Evolutionary conservation across 257 asterid species (phyloP), one percentile per base, ranked within the genome.

Genomic region (Nicotiana tomentosiformis): DNA sequence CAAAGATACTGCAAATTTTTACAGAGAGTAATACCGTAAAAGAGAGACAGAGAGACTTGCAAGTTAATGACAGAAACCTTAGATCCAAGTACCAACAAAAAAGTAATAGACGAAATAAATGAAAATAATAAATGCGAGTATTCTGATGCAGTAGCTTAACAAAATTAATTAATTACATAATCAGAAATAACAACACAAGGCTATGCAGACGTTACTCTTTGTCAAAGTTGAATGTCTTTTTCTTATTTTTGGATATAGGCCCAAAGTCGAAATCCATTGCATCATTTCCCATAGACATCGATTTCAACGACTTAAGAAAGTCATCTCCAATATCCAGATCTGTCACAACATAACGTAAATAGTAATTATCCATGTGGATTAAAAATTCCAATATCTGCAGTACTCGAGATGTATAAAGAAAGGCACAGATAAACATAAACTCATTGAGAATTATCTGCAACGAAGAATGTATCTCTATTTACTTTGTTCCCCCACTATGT

Each of bases 251-350:
- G 55, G 94, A 83, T 83, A 87, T 88, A 80, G 98, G 90, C 20
- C 90, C 86, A 74, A 96, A 85, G 87, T 93, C 98, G 82, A 94
- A 93, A 87, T 95, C 93, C 92, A 96, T 87, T 64, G 46, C 87
- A 70, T 92, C 91, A n/a, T 87, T 93, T 80, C 89, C 87, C 64
- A 87, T 86, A 66, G 98, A 88, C 84, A 89, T 87, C 81, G 96
- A 84, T 67, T 93, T 96, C 98, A 98, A 96, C 16, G 96, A 89
- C 85, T 84, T 85, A 77, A 96, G 86, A 88, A 96, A 93, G 88
- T 96, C 98, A 20, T 90, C 89, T 80, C 91, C 98, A 76, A 94
- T 83, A 85, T 96, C 99, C 88, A 96, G 82, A 86, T 96, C 98
- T 96, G 91, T 78, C 81, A 64, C 60, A 85, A 78, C 80, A 88